These are phyloP conservation scores for Pichia cabralensis DNA, from an alignment of 805 yeast genomes.

Conservation along the genomic window DNA sequence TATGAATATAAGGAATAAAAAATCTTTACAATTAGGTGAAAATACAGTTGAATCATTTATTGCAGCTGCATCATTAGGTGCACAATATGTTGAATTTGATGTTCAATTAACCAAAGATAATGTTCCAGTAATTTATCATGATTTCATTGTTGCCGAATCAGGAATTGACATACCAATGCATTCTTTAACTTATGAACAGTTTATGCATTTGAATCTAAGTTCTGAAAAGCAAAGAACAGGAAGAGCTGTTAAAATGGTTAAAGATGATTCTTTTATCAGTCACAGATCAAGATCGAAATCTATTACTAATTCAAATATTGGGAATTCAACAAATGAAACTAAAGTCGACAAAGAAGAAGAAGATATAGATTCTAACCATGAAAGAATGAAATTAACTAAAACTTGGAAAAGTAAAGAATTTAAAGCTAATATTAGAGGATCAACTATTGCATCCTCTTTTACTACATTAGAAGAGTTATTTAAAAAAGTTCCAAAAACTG, in stretches of 20 bases:
- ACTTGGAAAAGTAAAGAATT: constrained; percentile 80
- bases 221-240: constrained; percentile 10
- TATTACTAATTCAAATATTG: constrained; percentile 13
- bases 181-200: constrained; percentile 80
- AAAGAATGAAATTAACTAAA: constrained; percentile 76
- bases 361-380: constrained; percentile 32
- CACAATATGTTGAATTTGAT: constrained; percentile 93
- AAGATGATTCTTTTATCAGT: constrained; percentile 24
- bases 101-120: constrained; percentile 89
- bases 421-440: constrained; percentile 89
- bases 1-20: constrained; percentile 62
- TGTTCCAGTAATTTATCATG: constrained; percentile 91
- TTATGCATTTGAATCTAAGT: constrained; percentile 43
- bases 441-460: constrained; percentile 83
- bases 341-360: constrained; percentile 11
- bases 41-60: constrained; percentile 91
- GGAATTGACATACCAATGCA: constrained; percentile 98
- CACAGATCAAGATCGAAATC: constrained; percentile 29
- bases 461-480: constrained; percentile 83
- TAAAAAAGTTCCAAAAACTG: constrained; percentile 65
- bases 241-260: constrained; percentile 11
- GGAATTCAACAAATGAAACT: background rate
- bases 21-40: constrained; percentile 86
- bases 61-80: constrained; percentile 94
- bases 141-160: constrained; percentile 86